Conservation (phyloP, 1,284 basidiomycete genomes). For the Mycena citricolor region DNA sequence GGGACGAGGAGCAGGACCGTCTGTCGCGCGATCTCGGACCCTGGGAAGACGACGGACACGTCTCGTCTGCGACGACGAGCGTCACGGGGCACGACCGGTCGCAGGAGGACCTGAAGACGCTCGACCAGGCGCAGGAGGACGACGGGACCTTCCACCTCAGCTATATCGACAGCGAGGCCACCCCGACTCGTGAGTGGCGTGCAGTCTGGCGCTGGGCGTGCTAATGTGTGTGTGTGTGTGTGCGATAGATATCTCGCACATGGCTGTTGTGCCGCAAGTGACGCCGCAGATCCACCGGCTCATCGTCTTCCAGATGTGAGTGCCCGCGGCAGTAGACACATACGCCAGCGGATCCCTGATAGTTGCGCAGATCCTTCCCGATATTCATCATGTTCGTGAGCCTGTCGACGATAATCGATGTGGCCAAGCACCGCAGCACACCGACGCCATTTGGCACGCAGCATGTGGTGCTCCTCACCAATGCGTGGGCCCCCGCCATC, state of each 20-base stretch:
- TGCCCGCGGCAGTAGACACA: no score
- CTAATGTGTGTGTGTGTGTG: no score
- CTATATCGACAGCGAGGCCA: conserved; percentile 13
- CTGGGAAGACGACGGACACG: no score
- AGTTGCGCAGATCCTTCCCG: conserved; percentile 38
- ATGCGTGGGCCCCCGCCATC: conserved; percentile 50
- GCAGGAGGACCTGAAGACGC: no score
- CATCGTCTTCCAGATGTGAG: conserved; percentile 38
- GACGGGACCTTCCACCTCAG: conserved; percentile 11
- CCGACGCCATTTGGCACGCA: conserved; percentile 49
- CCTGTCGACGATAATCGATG: conserved; percentile 49
- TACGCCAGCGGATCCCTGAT: no score
- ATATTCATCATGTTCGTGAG: conserved; percentile 42
- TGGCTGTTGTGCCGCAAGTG: conserved; percentile 2
- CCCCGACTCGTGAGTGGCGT: conserved; percentile 8
- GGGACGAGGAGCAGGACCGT: no score
- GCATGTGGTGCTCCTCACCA: conserved; percentile 49
- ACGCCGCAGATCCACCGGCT: conserved; percentile 9
- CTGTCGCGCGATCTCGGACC: no score
- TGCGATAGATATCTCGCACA: conserved; percentile 19
- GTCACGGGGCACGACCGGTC: no score
- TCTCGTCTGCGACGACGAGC: no score
- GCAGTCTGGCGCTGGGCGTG: no score
- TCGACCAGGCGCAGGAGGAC: background rate
- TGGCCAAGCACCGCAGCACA: conserved; percentile 31